Evolutionary conservation across 495 filamentous ascomycete genomes (phyloP).

Genomic region (Talaromyces trachyspermus): DNA sequence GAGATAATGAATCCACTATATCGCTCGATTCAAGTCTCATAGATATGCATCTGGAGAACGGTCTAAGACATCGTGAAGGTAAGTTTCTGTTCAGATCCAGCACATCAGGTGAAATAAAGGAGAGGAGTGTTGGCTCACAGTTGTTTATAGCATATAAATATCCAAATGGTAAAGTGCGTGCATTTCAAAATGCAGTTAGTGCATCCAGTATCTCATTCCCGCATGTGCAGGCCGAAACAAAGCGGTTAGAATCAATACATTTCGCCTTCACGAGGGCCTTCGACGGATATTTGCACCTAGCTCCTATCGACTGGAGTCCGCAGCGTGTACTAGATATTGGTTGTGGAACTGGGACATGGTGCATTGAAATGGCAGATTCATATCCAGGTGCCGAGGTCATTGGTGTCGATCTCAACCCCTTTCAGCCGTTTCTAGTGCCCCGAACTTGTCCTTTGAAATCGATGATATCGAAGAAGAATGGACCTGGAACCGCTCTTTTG

Average conservation of each 20-base stretch:
- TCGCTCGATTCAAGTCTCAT: not conserved
- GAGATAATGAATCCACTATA: constrained; percentile 4
- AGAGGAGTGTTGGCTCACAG: no score
- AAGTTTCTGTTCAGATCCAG: not conserved
- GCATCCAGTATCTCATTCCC: constrained; percentile 34
- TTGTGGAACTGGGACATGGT: constrained; percentile 45
- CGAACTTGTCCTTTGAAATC: constrained; percentile 25
- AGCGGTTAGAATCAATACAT: constrained; percentile 22
- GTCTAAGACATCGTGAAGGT: no score
- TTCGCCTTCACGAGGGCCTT: constrained; percentile 12
- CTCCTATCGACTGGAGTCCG: constrained; percentile 14
- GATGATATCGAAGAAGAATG: constrained; percentile 25
- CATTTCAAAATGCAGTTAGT: no score
- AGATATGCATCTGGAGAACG: no score
- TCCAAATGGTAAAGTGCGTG: no score
- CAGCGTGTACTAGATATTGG: constrained; percentile 18
- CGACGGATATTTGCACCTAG: constrained; percentile 6
- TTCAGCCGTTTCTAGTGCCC: constrained; percentile 27
- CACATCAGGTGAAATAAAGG: no score
- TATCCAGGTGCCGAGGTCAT: constrained; percentile 15
- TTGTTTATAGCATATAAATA: no score
- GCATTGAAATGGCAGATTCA: constrained; percentile 21
- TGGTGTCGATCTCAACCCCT: constrained; percentile 19
- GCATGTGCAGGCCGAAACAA: constrained; percentile 40
- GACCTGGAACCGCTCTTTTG: constrained; percentile 16